A percentile compares a stretch with the other conserved stretches of the same genome.
Conservation (phyloP, 1,284 basidiomycete genomes). For the Cystobasidium pallidum region DNA sequence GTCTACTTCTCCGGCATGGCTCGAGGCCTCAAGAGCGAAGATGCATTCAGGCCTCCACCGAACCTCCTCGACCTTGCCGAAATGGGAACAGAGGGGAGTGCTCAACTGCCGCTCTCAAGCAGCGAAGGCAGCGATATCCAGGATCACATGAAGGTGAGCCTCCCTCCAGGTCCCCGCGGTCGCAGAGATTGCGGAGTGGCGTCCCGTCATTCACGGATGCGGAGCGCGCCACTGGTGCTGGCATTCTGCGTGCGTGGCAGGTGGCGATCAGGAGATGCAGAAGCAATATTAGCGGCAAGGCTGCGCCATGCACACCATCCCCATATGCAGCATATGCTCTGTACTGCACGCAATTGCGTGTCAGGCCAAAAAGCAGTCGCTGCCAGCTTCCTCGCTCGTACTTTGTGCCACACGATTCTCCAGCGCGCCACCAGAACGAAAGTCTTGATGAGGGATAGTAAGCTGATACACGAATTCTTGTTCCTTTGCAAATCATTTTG, state of each 20-base stretch:
- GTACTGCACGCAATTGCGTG: too few species aligned
- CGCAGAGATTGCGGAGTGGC: too few species aligned
- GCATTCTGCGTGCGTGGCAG: background rate
- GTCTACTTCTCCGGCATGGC: slow-evolving; percentile 94
- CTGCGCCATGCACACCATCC: background rate
- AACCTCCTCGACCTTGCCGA: slow-evolving; percentile 61
- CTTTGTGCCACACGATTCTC: background rate
- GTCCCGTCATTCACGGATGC: too few species aligned
- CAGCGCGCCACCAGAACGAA: background rate
- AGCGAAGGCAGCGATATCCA: slow-evolving; percentile 67
- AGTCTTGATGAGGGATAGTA: background rate
- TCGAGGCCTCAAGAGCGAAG: slow-evolving; percentile 77
- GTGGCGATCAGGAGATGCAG: background rate
- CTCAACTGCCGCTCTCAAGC: slow-evolving; percentile 74
- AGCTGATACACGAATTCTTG: background rate
- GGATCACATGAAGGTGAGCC: slow-evolving; percentile 86
- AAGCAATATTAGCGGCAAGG: too few species aligned
- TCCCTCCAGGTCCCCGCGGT: too few species aligned
- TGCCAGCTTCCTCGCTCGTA: background rate
- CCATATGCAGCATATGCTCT: too few species aligned
- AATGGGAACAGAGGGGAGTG: slow-evolving; percentile 69
- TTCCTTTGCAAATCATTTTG: too few species aligned
- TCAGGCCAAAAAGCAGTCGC: background rate
- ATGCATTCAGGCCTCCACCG: slow-evolving; percentile 80
- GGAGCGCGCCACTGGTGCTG: background rate